These are phyloP conservation scores for Hordeum vulgare DNA, from an alignment of 176 grass and related monocot species.

Conservation along the genomic window MorexV3_pseudomolecules_assembly NC_058518.1:446469841-446470340, in stretches of 20 bases:
- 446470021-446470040: too few relatives aligned
- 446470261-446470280: neutral
- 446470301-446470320: neutral
- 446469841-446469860: neutral
- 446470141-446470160: neutral
- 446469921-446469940: neutral
- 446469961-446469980: neutral
- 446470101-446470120: neutral
- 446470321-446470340: constrained; percentile 33
- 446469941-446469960: neutral
- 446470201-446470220: constrained; percentile 46
- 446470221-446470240: constrained; percentile 32
- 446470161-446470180: constrained; percentile 22
- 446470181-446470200: constrained; percentile 28
- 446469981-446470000: neutral
- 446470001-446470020: too few relatives aligned
- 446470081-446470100: constrained; percentile 1
- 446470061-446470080: constrained; percentile 5
- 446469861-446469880: neutral
- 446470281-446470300: too few relatives aligned
- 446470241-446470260: constrained; percentile 38
- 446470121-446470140: neutral
- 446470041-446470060: too few relatives aligned
- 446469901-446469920: neutral
- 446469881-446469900: neutral